Base-by-base conservation (phyloP, 306 rosid species). In the Rosa multiflora region DNA sequence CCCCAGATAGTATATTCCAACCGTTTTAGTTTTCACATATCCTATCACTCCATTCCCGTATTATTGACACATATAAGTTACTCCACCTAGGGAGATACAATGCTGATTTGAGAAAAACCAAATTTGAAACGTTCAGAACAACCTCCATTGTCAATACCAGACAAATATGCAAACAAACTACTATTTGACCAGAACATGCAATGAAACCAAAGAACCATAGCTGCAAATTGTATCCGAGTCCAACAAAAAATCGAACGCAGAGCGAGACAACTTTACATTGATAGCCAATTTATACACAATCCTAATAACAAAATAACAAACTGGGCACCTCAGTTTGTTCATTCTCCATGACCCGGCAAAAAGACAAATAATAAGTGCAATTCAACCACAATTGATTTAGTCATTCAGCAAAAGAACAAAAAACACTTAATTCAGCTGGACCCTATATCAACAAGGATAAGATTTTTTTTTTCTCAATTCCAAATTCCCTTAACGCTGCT, bases 271-370 rank as follows among this genome's bases (percentile, higher is more conserved):
- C 37, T 66, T 59, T 26, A 15, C 42, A 64, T 32, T 21, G 18
- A 32, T 53, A 48, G 8, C 70, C 56, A 46, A 74, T 32, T 26
- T 18, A 26, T 6, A 74, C 11, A 17, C n/a, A 81, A 48, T 1
- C 46, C 67, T n/a, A 75, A 76, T 2, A 72, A 17, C 44, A 72
- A 61, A 75, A 76, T 2, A 72, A 17, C 44, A 72, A 61, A 61
- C 42, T 3, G 21, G 43, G 51, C 1, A 74, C 14, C 59, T 49
- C 23, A 67, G 42, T 11, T 67, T 64, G 32, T 56, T 51, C 73
- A 48, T 20, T 62, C 42, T 46, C 62, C 71, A 29, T 23, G 10
- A 58, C 21, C 68, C 44, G 6, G 11, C 2, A 32, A 58, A 5
- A 21, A 20, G 42, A 18, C 11, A 35, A 8, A 48, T 6, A 6